Percentiles rank a stretch among this genome's conserved stretches.
phyloP scores from a whole-genome alignment of 148 eudicot species.

The Suaeda aralocaspica region DNA sequence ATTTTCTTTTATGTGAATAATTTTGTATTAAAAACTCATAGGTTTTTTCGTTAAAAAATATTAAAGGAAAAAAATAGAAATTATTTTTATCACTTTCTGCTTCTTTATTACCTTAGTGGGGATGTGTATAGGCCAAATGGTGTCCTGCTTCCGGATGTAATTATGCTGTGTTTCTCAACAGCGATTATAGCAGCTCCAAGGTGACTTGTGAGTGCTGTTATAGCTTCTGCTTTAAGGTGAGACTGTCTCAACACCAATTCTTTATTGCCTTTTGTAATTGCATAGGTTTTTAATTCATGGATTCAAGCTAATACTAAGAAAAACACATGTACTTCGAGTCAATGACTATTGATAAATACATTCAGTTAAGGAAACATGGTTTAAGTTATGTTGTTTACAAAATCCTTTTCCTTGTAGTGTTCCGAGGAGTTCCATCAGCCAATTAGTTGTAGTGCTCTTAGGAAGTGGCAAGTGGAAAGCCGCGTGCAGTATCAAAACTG shows the following conservation, averaged over 20 bases:
- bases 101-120: not conserved
- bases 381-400: not conserved
- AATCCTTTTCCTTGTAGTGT: slow-evolving; percentile 18
- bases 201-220: slow-evolving; percentile 17
- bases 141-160: slow-evolving; percentile 20
- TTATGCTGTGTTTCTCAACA: not conserved
- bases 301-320: not conserved
- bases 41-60: too few relatives aligned
- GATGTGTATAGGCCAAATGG: slow-evolving; percentile 22
- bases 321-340: not conserved
- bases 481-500: not conserved
- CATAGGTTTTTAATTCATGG: not conserved
- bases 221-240: slow-evolving; percentile 26
- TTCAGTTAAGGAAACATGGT: not conserved
- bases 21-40: too few relatives aligned
- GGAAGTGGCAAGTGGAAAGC: slow-evolving; percentile 7
- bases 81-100: not conserved
- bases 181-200: not conserved
- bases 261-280: not conserved
- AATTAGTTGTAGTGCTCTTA: not conserved
- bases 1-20: too few relatives aligned
- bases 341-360: not conserved
- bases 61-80: too few relatives aligned
- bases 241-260: not conserved
- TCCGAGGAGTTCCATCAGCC: slow-evolving; percentile 24